Base-by-base conservation (phyloP, 176 grass and related monocot species). In the Oryza australiensis region DNA sequence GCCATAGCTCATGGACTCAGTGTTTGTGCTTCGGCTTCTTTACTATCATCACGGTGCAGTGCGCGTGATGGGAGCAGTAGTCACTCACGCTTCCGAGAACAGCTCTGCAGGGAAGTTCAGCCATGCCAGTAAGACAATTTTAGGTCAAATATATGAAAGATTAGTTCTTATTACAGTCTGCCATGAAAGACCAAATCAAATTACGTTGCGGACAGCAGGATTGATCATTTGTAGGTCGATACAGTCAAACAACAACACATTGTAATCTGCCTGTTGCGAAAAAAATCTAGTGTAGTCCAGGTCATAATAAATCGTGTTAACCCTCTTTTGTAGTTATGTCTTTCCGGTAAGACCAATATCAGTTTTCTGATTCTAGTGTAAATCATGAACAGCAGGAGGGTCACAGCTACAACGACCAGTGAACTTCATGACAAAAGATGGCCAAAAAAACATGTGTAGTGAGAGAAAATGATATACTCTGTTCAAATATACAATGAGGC, bases 31-130 rank as follows among this genome's bases (percentile, higher is more conserved):
- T 98, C 5, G 95, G 90, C 78, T 93, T 89, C 83, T 97, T 97
- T 27, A 97, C 92, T 60, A 97, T 92, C 92, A 98, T 98, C 12
- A 98, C 92, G 0, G 88, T 95, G 90, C 95, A 98, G 72, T 95
- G 86, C 9, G 92, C 95, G 32, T 95, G 95, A 9, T 98, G 95
- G 12, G 86, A 76, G 14, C 90, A 98, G 78, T 98, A 98, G 26
- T 98, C 92, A 16, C 90, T 95, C 75, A 98, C 92, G 45, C 95
- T 95, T 64, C 90, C 95, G 26, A 98, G 81, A 64, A 98, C 90
- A 51, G 95, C 87, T 76, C 92, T 98, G 79, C 29, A 26, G 24
- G 6, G 0, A 87, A 18, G 20, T 64, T 55, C 35, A 80, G 14
- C 4, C 14, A 49, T 70, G 10, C 28, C 10, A 30, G 1, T n/a